Evolutionary conservation across 306 rosid species (phyloP).

Genomic region (Oemleria cerasiformis): DNA sequence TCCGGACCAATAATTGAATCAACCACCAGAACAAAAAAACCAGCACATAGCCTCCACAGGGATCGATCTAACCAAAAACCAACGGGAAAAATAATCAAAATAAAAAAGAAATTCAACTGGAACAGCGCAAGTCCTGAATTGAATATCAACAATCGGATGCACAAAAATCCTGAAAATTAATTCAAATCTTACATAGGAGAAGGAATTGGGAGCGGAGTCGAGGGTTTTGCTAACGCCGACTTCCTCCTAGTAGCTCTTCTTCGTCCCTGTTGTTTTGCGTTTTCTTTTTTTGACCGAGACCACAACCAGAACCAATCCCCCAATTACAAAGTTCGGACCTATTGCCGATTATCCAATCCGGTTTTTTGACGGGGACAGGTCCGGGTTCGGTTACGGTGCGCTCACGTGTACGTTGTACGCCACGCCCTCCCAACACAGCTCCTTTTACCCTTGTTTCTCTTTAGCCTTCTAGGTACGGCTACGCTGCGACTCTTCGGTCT

Average conservation of each 20-base stretch:
- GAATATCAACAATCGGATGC: not conserved
- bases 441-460: not conserved
- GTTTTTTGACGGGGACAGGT: slow-evolving; percentile 50
- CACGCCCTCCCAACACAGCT: slow-evolving; percentile 3
- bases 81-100: slow-evolving; percentile 14
- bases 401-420: slow-evolving; percentile 33
- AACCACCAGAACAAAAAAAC: slow-evolving; percentile 18
- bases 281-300: slow-evolving; percentile 50
- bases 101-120: not conserved
- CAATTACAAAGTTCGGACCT: slow-evolving; percentile 59
- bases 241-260: slow-evolving; percentile 22
- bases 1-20: slow-evolving; percentile 29
- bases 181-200: not conserved
- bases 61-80: slow-evolving; percentile 37
- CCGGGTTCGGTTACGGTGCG: slow-evolving; percentile 68
- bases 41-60: slow-evolving; percentile 35
- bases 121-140: slow-evolving; percentile 11
- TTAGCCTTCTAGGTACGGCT: not conserved
- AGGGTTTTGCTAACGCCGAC: slow-evolving; percentile 32
- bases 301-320: slow-evolving; percentile 41
- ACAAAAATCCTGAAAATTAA: not conserved
- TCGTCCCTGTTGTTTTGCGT: slow-evolving; percentile 30
- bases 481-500: not conserved
- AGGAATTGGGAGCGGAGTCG: slow-evolving; percentile 1
- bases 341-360: slow-evolving; percentile 56